A percentile compares a stretch with the other conserved stretches of the same genome.
These are phyloP conservation scores for Apiospora rasikravindrae DNA, from an alignment of 2,329 filamentous ascomycete species.

Conservation along the genomic window DNA sequence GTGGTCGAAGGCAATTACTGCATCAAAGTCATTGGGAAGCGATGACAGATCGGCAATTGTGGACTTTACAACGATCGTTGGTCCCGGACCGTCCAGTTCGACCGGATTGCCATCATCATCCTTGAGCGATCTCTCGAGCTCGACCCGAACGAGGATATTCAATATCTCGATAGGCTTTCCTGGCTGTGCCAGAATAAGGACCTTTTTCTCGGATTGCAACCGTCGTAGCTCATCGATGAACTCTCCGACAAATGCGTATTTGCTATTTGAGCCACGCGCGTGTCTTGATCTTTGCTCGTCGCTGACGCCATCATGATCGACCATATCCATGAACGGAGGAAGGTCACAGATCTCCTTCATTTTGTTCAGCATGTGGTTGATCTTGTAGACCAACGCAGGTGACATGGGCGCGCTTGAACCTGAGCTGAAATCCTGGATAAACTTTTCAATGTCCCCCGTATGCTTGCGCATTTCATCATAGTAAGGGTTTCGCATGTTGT, in stretches of 20 bases:
- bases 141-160: slow-evolving; percentile 51
- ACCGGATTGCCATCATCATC: slow-evolving; percentile 30
- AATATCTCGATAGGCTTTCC: slow-evolving; percentile 58
- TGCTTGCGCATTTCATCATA: slow-evolving; percentile 52
- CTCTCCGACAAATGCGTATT: slow-evolving; percentile 64
- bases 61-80: slow-evolving; percentile 40
- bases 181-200: slow-evolving; percentile 60
- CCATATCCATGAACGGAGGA: slow-evolving; percentile 56
- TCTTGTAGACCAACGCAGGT: slow-evolving; percentile 45
- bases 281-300: slow-evolving; percentile 53
- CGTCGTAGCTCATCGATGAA: slow-evolving; percentile 53
- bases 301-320: slow-evolving; percentile 46
- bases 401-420: slow-evolving; percentile 47
- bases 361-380: slow-evolving; percentile 57
- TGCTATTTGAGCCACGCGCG: slow-evolving; percentile 61
- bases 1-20: slow-evolving; percentile 61
- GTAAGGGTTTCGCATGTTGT: slow-evolving; percentile 58
- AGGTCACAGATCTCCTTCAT: slow-evolving; percentile 63
- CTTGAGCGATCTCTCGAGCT: slow-evolving; percentile 28
- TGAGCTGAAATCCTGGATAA: slow-evolving; percentile 48
- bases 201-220: slow-evolving; percentile 46
- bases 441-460: slow-evolving; percentile 50
- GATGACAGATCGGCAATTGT: slow-evolving; percentile 44
- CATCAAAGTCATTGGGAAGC: slow-evolving; percentile 50
- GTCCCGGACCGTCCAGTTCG: background rate